Evolutionary conservation across 2,329 filamentous ascomycete genomes (phyloP), one percentile per base, ranked within the genome.

Genomic region (Pezicula carpinea): DNA sequence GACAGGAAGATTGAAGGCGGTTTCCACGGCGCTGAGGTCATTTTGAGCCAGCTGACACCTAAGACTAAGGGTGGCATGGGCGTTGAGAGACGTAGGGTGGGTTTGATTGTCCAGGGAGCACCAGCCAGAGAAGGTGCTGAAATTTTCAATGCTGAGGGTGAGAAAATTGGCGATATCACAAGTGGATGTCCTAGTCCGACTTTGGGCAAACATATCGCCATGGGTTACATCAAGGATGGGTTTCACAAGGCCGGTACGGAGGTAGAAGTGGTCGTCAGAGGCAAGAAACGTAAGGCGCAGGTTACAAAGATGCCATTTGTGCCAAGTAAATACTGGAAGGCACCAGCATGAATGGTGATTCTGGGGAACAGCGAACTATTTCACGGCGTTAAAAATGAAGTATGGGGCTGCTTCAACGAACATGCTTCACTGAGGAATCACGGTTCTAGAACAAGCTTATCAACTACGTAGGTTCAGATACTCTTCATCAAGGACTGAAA

Each of bases 121-220:
- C 92, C 93, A 1, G 93, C 92, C 3, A 80, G 93, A 44, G 92
- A 97, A 69, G 93, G 92, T 21, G 89, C 86, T 8, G 77, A 89
- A 59, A 85, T 99, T 52, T 74, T 91, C 26, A 64, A 69, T 36
- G 71, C 77, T 50, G 75, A 80, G 5, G 82, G 80, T 26, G 69
- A 85, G 57, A 79, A 80, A 57, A 76, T 97, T 46, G 93, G 93
- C 13, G 77, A 74, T 31, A 76, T 99, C 52, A 99, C 93, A 5
- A 95, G 89, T 57, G 93, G 93, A 14, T 88, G 89, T 55, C 93
- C 93, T 0, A 91, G 86, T 63, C 93, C 93, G 2, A 88, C 85
- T 0, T 71, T 96, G 40, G 83, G 84, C 54, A 86, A 86, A 73
- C 96, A 97, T 67, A 92, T 99, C 53, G 90, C 92, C 47, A 99